A percentile compares a stretch with the other conserved stretches of the same genome.
phyloP scores from a whole-genome alignment of 2,329 filamentous ascomycete genomes.

The Alternaria longipes region DNA sequence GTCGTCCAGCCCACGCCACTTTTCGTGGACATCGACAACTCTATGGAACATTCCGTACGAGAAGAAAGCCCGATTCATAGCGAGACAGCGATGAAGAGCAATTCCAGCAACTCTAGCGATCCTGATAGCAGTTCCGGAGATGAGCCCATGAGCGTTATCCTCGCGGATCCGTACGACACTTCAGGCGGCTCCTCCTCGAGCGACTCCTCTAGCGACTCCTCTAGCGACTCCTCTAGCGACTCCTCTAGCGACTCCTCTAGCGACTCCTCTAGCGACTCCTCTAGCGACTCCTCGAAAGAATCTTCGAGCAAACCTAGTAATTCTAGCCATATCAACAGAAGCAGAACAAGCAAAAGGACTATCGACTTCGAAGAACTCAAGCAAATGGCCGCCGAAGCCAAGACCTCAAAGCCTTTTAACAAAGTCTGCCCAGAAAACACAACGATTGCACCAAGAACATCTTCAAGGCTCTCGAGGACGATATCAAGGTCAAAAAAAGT shows the following conservation, averaged over 20 bases:
- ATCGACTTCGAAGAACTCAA: neutral
- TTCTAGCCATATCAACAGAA: neutral
- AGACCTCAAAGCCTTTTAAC: neutral
- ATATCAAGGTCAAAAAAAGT: neutral
- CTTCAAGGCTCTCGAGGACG: neutral
- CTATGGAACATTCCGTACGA: neutral
- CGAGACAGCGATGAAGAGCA: neutral
- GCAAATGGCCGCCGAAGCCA: neutral
- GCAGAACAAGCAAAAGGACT: neutral
- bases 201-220: no score
- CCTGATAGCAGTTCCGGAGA: no score
- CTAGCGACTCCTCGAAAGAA: no score
- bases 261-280: no score
- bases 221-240: no score
- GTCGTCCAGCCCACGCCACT: neutral
- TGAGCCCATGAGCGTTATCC: no score
- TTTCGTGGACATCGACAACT: neutral
- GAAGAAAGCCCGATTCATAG: neutral
- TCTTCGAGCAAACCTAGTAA: no score
- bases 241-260: no score
- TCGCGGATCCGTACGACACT: no score
- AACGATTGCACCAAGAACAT: neutral
- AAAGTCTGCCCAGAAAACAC: neutral
- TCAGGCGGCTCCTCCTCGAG: no score
- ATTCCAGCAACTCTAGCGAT: no score